A percentile compares a stretch with the other conserved stretches of the same genome.
phyloP scores from a whole-genome alignment of 306 rosid genomes.

The Rosa rugosa region DNA sequence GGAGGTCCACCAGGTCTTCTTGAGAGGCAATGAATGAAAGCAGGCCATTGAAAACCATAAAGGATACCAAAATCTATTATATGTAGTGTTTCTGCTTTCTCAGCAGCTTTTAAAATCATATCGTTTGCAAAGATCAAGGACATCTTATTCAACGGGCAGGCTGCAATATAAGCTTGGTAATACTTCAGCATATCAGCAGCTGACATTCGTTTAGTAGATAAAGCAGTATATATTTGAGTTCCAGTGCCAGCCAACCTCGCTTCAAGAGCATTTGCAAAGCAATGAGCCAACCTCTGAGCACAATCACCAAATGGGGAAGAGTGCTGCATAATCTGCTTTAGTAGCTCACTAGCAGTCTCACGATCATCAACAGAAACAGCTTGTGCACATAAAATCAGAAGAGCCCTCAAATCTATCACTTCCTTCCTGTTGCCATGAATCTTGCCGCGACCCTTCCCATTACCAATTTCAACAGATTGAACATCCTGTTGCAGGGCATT shows the following conservation, averaged over 20 bases:
- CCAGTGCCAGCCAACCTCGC: conserved; percentile 70
- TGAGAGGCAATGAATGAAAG: conserved; percentile 31
- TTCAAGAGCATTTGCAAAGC: conserved; percentile 58
- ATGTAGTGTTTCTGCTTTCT: conserved; percentile 36
- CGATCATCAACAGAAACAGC: conserved; percentile 56
- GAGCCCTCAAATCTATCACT: conserved; percentile 58
- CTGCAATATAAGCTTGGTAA: conserved; percentile 31
- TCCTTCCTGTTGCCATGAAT: conserved; percentile 46
- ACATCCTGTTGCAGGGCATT: conserved; percentile 15
- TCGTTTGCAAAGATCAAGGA: conserved; percentile 25
- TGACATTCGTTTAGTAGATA: conserved; percentile 36
- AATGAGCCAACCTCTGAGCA: conserved; percentile 68
- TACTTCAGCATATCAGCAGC: conserved; percentile 52
- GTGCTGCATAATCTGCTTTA: conserved; percentile 68
- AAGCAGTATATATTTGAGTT: conserved; percentile 37
- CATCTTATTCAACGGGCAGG: conserved; percentile 32
- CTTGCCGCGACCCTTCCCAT: conserved; percentile 38
- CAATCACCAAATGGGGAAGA: conserved; percentile 59
- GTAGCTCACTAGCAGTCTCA: conserved; percentile 58
- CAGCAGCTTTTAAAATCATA: conserved; percentile 27
- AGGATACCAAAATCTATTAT: conserved; percentile 35
- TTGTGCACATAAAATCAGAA: conserved; percentile 61
- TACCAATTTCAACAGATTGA: conserved; percentile 17
- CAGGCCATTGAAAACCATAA: conserved; percentile 35
- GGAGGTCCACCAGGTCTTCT: conserved; percentile 33